Evolutionary conservation across 495 filamentous ascomycete genomes (phyloP).

Genomic region (Lineolata rhizophorae): DNA sequence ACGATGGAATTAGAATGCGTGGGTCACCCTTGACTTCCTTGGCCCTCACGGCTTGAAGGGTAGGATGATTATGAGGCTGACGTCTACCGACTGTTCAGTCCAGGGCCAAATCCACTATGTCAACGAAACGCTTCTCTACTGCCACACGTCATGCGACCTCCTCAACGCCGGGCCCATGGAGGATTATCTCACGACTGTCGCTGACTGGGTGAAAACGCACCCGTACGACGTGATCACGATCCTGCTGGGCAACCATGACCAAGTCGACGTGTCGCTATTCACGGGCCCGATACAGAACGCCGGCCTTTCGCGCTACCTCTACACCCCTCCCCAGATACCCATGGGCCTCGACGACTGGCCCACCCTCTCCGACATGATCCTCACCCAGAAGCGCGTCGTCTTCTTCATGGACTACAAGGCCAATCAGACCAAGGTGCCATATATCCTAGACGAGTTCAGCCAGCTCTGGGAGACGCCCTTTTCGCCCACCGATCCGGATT

Average conservation of each 20-base stretch:
- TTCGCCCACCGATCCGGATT: constrained; percentile 31
- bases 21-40: constrained; percentile 11
- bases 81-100: constrained; percentile 20
- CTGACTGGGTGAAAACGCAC: constrained; percentile 48
- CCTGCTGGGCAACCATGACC: constrained; percentile 68
- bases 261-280: constrained; percentile 34
- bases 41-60: too few relatives aligned
- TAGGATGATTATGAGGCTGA: too few relatives aligned
- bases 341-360: constrained; percentile 69
- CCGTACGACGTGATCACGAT: constrained; percentile 87
- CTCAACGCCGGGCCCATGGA: constrained; percentile 61
- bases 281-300: constrained; percentile 36
- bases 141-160: constrained; percentile 60
- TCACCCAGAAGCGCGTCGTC: constrained; percentile 37
- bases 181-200: constrained; percentile 45
- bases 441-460: constrained; percentile 40
- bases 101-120: constrained; percentile 65
- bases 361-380: constrained; percentile 57
- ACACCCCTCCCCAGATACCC: constrained; percentile 42
- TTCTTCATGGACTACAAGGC: constrained; percentile 69
- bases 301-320: constrained; percentile 48
- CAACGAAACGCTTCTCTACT: constrained; percentile 37
- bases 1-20: constrained; percentile 75
- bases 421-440: constrained; percentile 52
- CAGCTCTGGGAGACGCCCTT: constrained; percentile 50